phyloP scores from a whole-genome alignment of 192 early-diverging fungal genomes.

The Jimgerdemannia flammicorona region DNA sequence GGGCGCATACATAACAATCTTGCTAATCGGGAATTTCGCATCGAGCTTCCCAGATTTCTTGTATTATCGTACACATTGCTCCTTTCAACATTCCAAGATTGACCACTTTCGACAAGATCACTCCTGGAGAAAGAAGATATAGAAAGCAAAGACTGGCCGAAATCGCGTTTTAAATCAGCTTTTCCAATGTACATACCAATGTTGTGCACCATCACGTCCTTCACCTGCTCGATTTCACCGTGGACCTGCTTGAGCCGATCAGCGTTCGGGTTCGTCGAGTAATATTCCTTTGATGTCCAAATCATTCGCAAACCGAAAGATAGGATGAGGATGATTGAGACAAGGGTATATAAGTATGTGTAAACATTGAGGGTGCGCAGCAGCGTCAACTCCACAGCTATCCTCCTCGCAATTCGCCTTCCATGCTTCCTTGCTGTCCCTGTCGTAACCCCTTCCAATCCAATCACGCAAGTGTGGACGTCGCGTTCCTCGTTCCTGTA shows the following conservation, averaged over 20 bases:
- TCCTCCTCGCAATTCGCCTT: too few relatives aligned
- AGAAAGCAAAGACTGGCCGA: conserved; percentile 1
- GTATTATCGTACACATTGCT: not conserved
- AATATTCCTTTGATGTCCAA: conserved; percentile 53
- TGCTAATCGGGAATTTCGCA: not conserved
- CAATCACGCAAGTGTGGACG: too few relatives aligned
- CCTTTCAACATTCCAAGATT: not conserved
- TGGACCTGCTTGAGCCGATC: conserved; percentile 81
- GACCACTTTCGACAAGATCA: not conserved
- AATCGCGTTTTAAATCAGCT: not conserved
- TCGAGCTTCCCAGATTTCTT: not conserved
- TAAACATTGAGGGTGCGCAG: not conserved
- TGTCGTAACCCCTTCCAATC: too few relatives aligned
- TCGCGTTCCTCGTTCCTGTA: too few relatives aligned
- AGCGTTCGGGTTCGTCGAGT: conserved; percentile 62
- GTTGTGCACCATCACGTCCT: conserved; percentile 94
- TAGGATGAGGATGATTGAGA: not conserved
- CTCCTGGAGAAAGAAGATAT: conserved; percentile 1
- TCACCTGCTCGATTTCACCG: conserved; percentile 90
- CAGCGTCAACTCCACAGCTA: not conserved
- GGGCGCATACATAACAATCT: not conserved
- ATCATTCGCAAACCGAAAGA: conserved; percentile 8
- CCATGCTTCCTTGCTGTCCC: too few relatives aligned
- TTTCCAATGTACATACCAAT: conserved; percentile 53
- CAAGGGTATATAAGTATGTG: not conserved